Percentiles rank a stretch among this genome's conserved stretches.
Evolutionary conservation across 169 alveolate species (phyloP).

Genomic region (Plasmodium falciparum): DNA sequence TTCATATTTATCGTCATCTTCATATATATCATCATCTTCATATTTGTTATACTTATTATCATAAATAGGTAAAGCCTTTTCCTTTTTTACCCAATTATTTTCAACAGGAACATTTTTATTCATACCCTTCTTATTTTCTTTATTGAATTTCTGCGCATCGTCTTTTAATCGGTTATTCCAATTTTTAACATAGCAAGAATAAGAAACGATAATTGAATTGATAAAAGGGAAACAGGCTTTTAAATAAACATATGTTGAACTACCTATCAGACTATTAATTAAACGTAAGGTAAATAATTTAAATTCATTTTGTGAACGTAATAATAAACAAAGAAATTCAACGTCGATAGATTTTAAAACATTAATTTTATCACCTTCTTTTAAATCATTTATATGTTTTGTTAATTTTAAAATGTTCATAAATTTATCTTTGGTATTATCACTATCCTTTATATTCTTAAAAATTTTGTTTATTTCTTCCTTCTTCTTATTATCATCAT

Average conservation of each 20-base stretch:
- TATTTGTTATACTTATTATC: neutral
- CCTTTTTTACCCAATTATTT: neutral
- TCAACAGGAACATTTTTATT: neutral
- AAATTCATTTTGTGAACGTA: constrained; percentile 63
- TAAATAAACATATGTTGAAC: constrained; percentile 14
- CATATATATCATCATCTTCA: neutral
- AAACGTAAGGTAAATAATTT: constrained; percentile 55
- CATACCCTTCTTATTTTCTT: neutral
- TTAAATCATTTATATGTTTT: constrained; percentile 22
- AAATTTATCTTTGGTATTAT: constrained; percentile 64
- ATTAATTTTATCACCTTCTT: constrained; percentile 56
- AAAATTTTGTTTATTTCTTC: constrained; percentile 36
- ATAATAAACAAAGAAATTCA: constrained; percentile 43
- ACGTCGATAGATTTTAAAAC: constrained; percentile 25
- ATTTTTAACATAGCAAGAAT: constrained; percentile 19
- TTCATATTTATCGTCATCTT: neutral
- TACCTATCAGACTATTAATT: constrained; percentile 49
- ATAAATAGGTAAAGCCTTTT: neutral
- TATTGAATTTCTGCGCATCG: neutral
- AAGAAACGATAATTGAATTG: constrained; percentile 34
- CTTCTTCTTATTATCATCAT: neutral
- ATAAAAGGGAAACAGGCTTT: constrained; percentile 61
- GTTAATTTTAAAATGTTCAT: constrained; percentile 47
- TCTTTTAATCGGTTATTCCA: neutral
- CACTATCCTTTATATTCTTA: constrained; percentile 49